Evolutionary conservation across 1,284 basidiomycete genomes (phyloP).

Genomic region (Rhodotorula sp.): DNA sequence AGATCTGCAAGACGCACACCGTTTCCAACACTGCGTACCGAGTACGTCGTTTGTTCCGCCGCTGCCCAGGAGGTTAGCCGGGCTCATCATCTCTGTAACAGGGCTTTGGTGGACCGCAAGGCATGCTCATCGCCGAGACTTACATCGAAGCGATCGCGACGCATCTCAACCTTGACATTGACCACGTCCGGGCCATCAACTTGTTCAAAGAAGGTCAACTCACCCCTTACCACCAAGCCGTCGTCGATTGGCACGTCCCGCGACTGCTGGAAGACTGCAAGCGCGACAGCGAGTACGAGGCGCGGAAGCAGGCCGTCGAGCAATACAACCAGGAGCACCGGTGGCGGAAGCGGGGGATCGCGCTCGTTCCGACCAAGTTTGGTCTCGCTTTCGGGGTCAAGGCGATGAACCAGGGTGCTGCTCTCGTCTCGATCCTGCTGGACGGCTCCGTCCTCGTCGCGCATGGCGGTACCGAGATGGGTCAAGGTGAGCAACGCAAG

Average conservation of each 20-base stretch:
- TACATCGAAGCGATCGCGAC: slow-evolving; percentile 48
- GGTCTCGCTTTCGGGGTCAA: slow-evolving; percentile 36
- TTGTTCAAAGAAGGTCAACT: slow-evolving; percentile 48
- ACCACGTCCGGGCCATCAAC: slow-evolving; percentile 47
- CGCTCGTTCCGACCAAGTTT: slow-evolving; percentile 49
- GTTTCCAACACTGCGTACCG: slow-evolving; percentile 51
- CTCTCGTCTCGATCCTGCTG: slow-evolving; percentile 48
- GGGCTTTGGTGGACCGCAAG: slow-evolving; percentile 50
- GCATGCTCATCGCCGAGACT: slow-evolving; percentile 48
- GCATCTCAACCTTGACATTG: slow-evolving; percentile 46
- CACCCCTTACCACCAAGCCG: slow-evolving; percentile 48
- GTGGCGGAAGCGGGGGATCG: slow-evolving; percentile 49
- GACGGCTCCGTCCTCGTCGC: slow-evolving; percentile 46
- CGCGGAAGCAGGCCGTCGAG: slow-evolving; percentile 44
- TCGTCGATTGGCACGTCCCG: slow-evolving; percentile 50
- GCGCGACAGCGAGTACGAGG: slow-evolving; percentile 43
- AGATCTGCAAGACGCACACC: slow-evolving; percentile 49
- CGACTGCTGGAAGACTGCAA: slow-evolving; percentile 44
- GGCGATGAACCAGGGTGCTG: slow-evolving; percentile 40
- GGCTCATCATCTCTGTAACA: background rate
- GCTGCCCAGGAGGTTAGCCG: fast-evolving
- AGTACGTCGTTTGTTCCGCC: background rate
- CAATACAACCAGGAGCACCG: slow-evolving; percentile 47
- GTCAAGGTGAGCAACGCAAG: background rate
- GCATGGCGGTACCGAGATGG: slow-evolving; percentile 49